Conservation (phyloP, 1,284 basidiomycete species). For the Irpex rosettiformis region DNA sequence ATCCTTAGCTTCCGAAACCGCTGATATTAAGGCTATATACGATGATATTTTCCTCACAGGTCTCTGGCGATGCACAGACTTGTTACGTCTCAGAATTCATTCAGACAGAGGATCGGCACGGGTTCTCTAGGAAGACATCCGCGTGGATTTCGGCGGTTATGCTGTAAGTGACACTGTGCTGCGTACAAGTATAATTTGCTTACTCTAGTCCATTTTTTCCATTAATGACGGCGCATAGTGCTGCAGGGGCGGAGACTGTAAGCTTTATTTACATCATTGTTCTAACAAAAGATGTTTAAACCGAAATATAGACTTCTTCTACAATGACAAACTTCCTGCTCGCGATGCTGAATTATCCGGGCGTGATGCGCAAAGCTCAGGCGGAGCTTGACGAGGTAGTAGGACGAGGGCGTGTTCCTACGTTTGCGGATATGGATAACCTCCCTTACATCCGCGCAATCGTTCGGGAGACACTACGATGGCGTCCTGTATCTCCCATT, state of each 20-base stretch:
- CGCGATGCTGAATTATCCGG: slow-evolving; percentile 4
- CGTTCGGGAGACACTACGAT: slow-evolving; percentile 3
- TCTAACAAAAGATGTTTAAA: no score
- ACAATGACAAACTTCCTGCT: background rate
- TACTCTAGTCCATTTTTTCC: background rate
- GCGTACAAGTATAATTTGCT: background rate
- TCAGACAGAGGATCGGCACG: background rate
- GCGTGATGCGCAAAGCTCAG: slow-evolving; percentile 1
- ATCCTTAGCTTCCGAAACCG: background rate
- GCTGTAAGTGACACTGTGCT: background rate
- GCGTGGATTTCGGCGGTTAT: background rate
- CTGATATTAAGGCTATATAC: background rate
- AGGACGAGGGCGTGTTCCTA: slow-evolving; percentile 1
- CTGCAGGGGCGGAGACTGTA: background rate
- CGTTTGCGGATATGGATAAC: background rate
- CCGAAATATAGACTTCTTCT: background rate
- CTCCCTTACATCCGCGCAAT: slow-evolving; percentile 8
- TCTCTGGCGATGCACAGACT: background rate
- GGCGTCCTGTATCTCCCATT: background rate
- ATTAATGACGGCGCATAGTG: no score
- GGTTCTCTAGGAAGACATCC: background rate
- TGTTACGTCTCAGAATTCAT: background rate
- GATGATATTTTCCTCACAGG: background rate
- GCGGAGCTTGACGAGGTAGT: slow-evolving; percentile 4
- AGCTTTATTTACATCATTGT: background rate